phyloP scores from a whole-genome alignment of 2,329 filamentous ascomycete species.

The Albophoma yamanashiensis region DNA sequence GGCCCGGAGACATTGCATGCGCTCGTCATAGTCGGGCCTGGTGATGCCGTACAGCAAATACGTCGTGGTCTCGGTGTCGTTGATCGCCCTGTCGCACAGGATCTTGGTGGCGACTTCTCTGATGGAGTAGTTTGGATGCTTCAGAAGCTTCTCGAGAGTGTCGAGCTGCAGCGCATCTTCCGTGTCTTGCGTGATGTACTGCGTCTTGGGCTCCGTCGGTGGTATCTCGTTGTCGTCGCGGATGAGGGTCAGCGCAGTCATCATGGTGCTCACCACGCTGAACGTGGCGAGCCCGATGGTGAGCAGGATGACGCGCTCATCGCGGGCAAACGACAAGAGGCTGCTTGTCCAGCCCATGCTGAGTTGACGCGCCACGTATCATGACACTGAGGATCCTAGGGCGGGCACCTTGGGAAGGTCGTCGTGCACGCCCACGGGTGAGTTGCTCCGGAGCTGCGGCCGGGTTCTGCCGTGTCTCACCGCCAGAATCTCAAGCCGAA shows the following conservation, averaged over 20 bases:
- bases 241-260: constrained; percentile 46
- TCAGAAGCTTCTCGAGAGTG: constrained; percentile 57
- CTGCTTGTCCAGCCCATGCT: constrained; percentile 27
- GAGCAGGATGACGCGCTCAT: constrained; percentile 43
- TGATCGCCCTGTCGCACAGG: constrained; percentile 44
- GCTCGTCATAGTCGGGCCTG: constrained; percentile 45
- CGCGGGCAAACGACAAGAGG: constrained; percentile 24
- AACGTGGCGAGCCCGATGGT: constrained; percentile 48
- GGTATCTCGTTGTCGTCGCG: constrained; percentile 57
- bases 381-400: not conserved
- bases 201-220: constrained; percentile 51
- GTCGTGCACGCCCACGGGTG: not conserved
- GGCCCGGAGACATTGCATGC: constrained; percentile 45
- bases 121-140: constrained; percentile 63
- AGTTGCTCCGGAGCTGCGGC: not conserved
- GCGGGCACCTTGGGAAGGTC: not conserved
- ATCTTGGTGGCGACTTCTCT: constrained; percentile 56
- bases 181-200: constrained; percentile 65
- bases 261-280: constrained; percentile 45
- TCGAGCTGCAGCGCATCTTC: constrained; percentile 58
- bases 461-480: constrained; percentile 10
- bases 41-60: constrained; percentile 48
- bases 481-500: constrained; percentile 7
- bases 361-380: not conserved
- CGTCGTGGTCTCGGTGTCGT: constrained; percentile 42